Conservation (phyloP, 768 basidiomycete genomes). For the Cystofilobasidium bisporidii region DNA sequence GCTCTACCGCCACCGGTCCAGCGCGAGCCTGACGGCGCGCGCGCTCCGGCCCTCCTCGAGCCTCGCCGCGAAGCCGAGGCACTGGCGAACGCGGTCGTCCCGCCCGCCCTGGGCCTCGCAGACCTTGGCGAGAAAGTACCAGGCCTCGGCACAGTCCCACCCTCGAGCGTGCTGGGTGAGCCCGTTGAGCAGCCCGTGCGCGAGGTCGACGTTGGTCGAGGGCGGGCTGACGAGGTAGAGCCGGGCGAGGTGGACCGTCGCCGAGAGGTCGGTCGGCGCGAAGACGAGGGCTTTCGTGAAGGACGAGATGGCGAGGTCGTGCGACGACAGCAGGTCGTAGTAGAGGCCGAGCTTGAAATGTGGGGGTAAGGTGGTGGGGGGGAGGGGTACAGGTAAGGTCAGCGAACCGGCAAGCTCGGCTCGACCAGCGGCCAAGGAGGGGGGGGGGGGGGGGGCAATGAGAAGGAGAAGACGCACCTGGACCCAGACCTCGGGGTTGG, state of each 20-base stretch:
- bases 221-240: constrained; percentile 52
- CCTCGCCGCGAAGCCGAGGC: constrained; percentile 57
- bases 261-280: constrained; percentile 64
- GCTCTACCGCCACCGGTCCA: constrained; percentile 38
- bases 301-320: constrained; percentile 55
- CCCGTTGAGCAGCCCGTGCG: constrained; percentile 67
- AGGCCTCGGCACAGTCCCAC: constrained; percentile 89
- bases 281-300: constrained; percentile 86
- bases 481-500: constrained; percentile 84
- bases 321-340: constrained; percentile 51
- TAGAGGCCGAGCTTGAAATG: constrained; percentile 59
- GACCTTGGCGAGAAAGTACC: constrained; percentile 81
- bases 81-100: constrained; percentile 59
- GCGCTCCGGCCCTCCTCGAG: constrained; percentile 41
- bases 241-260: constrained; percentile 65
- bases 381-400: too few relatives aligned
- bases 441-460: neutral
- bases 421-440: too few relatives aligned
- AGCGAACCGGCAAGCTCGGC: too few relatives aligned
- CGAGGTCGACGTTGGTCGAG: constrained; percentile 52
- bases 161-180: constrained; percentile 60
- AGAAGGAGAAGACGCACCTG: constrained; percentile 53
- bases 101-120: constrained; percentile 64
- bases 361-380: constrained; percentile 1
- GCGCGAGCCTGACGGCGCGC: constrained; percentile 34